Conservation (phyloP, 306 rosid genomes). For the Ormosia semicastrata region DNA sequence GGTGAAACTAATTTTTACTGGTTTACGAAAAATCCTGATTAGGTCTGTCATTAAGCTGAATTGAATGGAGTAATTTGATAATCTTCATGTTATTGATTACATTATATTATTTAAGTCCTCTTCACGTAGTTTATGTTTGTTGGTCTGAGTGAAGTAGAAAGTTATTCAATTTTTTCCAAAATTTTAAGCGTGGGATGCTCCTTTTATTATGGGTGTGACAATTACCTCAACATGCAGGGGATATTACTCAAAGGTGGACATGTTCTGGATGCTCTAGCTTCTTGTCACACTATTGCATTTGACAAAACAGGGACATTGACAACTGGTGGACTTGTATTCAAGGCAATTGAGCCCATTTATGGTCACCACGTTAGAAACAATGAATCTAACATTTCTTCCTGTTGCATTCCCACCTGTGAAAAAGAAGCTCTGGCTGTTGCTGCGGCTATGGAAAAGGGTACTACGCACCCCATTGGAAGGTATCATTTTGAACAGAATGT, state of each 20-base stretch:
- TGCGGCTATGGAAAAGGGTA: conserved; percentile 98
- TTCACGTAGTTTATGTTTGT: neutral
- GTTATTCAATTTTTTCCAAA: neutral
- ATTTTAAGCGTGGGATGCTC: neutral
- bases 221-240: conserved; percentile 55
- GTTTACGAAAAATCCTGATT: neutral
- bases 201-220: conserved; percentile 23
- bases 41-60: conserved; percentile 16
- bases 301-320: conserved; percentile 99
- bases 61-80: neutral
- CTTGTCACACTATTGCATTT: conserved; percentile 91
- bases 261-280: conserved; percentile 91
- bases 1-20: neutral
- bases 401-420: conserved; percentile 93
- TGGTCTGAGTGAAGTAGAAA: conserved; percentile 15
- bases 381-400: conserved; percentile 49
- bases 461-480: conserved; percentile 99
- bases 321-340: conserved; percentile 87
- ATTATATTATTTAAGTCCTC: neutral
- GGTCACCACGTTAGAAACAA: conserved; percentile 56
- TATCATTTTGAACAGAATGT: conserved; percentile 35
- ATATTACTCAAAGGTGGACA: conserved; percentile 96
- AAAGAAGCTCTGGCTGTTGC: conserved; percentile 99
- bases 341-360: conserved; percentile 92
- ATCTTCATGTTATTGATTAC: conserved; percentile 1